Percentiles rank a stretch among this genome's conserved stretches.
Conservation (phyloP, 2,329 filamentous ascomycete species). For the Penicillium sp. region DNA sequence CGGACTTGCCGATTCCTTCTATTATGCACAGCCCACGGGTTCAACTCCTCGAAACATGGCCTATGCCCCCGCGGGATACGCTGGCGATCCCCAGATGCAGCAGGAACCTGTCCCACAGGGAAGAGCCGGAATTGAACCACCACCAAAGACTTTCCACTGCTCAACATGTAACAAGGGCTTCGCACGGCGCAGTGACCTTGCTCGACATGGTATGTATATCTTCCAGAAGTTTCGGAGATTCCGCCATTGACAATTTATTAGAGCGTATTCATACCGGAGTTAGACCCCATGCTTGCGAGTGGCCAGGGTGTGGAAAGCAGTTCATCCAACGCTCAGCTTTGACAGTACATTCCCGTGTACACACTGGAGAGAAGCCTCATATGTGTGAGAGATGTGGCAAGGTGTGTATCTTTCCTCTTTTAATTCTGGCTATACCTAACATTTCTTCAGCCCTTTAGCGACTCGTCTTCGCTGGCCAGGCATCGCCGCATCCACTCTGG, state of each 20-base stretch:
- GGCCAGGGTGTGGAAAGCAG: constrained; percentile 83
- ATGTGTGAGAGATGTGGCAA: constrained; percentile 97
- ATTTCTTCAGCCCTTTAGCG: constrained; percentile 76
- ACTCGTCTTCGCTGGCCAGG: constrained; percentile 88
- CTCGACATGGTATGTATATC: constrained; percentile 75
- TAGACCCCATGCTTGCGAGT: constrained; percentile 89
- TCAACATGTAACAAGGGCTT: constrained; percentile 89
- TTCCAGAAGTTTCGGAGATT: not conserved
- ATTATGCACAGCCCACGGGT: constrained; percentile 32
- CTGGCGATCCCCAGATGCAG: constrained; percentile 49
- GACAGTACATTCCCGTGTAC: constrained; percentile 91
- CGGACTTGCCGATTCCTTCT: constrained; percentile 26
- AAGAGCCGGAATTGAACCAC: constrained; percentile 46
- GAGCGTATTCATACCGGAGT: constrained; percentile 94
- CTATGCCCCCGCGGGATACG: constrained; percentile 52
- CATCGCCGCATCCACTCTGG: constrained; percentile 95
- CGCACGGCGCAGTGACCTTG: constrained; percentile 87
- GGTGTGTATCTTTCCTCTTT: constrained; percentile 55
- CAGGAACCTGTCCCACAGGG: constrained; percentile 45
- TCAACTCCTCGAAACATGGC: constrained; percentile 58
- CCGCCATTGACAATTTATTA: constrained; percentile 39
- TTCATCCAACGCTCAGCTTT: constrained; percentile 96
- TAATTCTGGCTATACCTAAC: not conserved
- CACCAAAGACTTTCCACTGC: constrained; percentile 80
- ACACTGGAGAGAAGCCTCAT: constrained; percentile 97